A percentile compares a stretch with the other conserved stretches of the same genome.
phyloP scores from a whole-genome alignment of 306 rosid species.

The Lathyrus sativus region DNA sequence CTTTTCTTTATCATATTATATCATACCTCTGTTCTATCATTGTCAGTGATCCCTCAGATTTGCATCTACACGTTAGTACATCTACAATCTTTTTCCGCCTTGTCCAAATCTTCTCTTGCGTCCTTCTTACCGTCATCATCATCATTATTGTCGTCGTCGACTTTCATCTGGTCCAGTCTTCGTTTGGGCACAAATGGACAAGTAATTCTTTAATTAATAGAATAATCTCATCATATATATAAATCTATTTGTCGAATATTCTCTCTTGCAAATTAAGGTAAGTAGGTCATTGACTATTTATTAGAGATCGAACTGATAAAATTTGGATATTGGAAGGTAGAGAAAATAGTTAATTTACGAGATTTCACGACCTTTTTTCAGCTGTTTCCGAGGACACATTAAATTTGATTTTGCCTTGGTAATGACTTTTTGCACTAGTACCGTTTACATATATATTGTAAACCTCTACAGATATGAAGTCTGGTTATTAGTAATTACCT shows the following conservation, averaged over 20 bases:
- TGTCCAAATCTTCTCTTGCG: background rate
- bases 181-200: slow-evolving; percentile 4
- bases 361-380: background rate
- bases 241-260: background rate
- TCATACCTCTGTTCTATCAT: too few species aligned
- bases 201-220: slow-evolving; percentile 8
- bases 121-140: background rate
- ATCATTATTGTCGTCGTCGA: background rate
- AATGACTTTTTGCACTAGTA: slow-evolving; percentile 2
- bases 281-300: background rate
- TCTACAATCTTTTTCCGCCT: background rate
- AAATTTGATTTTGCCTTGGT: slow-evolving; percentile 2
- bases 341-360: background rate
- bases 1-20: too few species aligned
- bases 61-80: background rate
- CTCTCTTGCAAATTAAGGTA: slow-evolving; percentile 6
- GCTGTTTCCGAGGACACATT: background rate
- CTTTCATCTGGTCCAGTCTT: background rate
- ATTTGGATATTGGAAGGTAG: background rate
- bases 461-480: background rate
- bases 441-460: background rate
- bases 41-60: slow-evolving; percentile 5
- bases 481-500: background rate
- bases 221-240: background rate
- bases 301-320: background rate